Evolutionary conservation across 306 rosid genomes (phyloP).

Genomic region (Fagus sylvatica): DNA sequence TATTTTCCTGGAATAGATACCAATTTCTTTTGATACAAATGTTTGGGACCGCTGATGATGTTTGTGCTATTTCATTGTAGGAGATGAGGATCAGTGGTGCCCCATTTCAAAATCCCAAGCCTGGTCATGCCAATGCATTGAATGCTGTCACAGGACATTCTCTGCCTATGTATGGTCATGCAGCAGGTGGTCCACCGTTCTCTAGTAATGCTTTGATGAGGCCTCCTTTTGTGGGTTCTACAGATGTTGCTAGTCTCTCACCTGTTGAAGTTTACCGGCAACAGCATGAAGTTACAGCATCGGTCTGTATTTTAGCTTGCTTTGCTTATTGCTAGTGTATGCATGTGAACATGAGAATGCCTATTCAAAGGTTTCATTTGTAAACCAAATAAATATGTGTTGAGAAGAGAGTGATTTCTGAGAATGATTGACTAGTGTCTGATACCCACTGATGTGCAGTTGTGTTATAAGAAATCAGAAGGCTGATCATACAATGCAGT

Average conservation of each 20-base stretch:
- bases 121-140: constrained; percentile 51
- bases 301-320: constrained; percentile 54
- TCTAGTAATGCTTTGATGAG: constrained; percentile 50
- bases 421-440: not conserved
- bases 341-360: not conserved
- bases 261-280: constrained; percentile 81
- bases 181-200: constrained; percentile 58
- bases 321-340: not conserved
- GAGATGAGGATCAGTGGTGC: constrained; percentile 57
- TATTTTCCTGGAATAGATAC: not conserved
- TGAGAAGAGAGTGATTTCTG: not conserved
- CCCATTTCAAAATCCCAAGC: constrained; percentile 60
- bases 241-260: constrained; percentile 64
- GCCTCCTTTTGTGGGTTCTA: constrained; percentile 60
- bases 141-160: constrained; percentile 63
- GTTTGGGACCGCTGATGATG: constrained; percentile 3
- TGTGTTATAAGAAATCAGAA: not conserved
- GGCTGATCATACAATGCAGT: not conserved
- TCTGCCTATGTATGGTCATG: constrained; percentile 57
- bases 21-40: not conserved
- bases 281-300: constrained; percentile 89
- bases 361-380: not conserved
- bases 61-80: constrained; percentile 44
- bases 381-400: not conserved
- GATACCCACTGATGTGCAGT: not conserved